These are phyloP conservation scores for Aegilops bicornis DNA, from an alignment of 176 grass and related monocot species.

Conservation along the genomic window DNA sequence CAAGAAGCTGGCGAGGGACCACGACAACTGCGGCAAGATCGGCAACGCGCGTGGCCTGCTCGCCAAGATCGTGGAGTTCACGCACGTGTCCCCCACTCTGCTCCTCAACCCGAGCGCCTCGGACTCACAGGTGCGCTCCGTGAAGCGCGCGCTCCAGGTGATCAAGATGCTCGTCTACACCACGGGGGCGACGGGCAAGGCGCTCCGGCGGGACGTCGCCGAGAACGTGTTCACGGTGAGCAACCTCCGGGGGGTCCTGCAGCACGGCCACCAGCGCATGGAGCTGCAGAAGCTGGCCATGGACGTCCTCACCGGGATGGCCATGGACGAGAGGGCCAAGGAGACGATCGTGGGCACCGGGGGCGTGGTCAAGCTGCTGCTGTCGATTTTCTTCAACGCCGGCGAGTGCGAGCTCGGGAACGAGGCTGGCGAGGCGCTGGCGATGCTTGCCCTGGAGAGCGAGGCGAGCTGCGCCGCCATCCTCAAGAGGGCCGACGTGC, in stretches of 20 bases:
- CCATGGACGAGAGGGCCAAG: constrained; percentile 45
- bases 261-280: constrained; percentile 34
- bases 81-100: constrained; percentile 15
- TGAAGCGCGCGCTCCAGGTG: constrained; percentile 51
- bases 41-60: constrained; percentile 50
- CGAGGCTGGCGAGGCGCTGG: constrained; percentile 65
- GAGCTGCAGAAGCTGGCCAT: constrained; percentile 59
- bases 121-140: constrained; percentile 23
- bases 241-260: constrained; percentile 57
- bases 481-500: constrained; percentile 31
- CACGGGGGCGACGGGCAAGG: constrained; percentile 43
- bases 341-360: constrained; percentile 34
- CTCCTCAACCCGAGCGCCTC: constrained; percentile 5
- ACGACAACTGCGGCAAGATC: constrained; percentile 67
- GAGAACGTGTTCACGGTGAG: constrained; percentile 63
- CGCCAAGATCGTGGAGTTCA: constrained; percentile 58
- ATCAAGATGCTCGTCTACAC: constrained; percentile 55
- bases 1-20: constrained; percentile 51
- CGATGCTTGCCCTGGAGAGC: constrained; percentile 67
- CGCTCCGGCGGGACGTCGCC: constrained; percentile 41
- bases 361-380: constrained; percentile 50
- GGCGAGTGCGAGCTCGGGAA: not conserved
- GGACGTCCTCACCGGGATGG: constrained; percentile 56
- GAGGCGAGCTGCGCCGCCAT: constrained; percentile 54
- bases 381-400: constrained; percentile 42